Evolutionary conservation across 768 basidiomycete genomes (phyloP), one percentile per base, ranked within the genome.

Genomic region (Lactarius evosmus): DNA sequence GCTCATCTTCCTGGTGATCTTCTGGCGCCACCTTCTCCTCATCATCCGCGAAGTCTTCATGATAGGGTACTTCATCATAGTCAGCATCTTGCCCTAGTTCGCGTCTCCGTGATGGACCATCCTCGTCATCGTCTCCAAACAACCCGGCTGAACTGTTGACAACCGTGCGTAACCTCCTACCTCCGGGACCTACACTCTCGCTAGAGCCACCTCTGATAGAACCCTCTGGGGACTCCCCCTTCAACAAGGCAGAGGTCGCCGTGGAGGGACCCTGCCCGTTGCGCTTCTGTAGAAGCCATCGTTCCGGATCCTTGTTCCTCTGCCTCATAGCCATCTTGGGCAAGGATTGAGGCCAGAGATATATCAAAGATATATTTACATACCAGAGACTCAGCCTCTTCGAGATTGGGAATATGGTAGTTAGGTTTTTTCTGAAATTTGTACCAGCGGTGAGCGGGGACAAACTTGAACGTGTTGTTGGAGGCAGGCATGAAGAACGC

Each of bases 361-460:
- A 40, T 51, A 25, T 56, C 25, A 53, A 36, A 3, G 69, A 70
- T 72, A 73, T 73, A 73, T 71, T 50, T 63, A 73, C 78, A 76
- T 82, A 85, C 91, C 74, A 81, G 77, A 70, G 79, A 85, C 82
- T 82, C 92, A 69, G 78, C 88, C 76, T 79, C 85, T 76, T 78
- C 89, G 75, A 80, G 79, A 44, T 83, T 83, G 50, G 86, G 87
- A 17, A 91, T 77, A 70, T 85, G 82, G 70, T 92, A 85, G 70
- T 86, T 88, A 49, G 89, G 81, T 69, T 86, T 86, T 79, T 92
- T 93, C 76, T 91, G 91, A 72, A 94, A 94, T 75, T 92, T 93
- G 80, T 95, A 95, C 90, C 91, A 95, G 50, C 93, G 82, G 72
- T 92, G 85, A 6, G 91, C 85, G 16, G 92, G 88, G 12, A 95